Evolutionary conservation across 2,329 filamentous ascomycete genomes (phyloP).

Genomic region (Verruconis gallopava): DNA sequence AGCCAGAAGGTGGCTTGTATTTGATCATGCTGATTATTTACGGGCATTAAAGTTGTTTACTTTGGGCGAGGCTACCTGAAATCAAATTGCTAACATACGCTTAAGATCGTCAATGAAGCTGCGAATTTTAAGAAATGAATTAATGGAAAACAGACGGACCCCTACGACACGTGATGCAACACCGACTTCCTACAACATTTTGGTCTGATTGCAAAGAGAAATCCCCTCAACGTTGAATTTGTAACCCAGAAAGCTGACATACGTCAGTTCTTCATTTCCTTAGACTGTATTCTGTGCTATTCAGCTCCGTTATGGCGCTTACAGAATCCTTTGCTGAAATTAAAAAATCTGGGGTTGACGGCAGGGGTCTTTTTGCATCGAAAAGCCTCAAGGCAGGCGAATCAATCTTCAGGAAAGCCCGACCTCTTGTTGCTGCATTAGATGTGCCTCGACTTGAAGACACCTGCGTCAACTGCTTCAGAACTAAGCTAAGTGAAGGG

Average conservation of each 20-base stretch:
- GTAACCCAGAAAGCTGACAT: no score
- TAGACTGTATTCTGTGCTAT: no score
- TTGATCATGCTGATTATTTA: constrained; percentile 36
- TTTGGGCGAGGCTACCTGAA: constrained; percentile 6
- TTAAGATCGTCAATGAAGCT: no score
- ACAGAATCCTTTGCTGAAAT: background rate
- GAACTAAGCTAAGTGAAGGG: constrained; percentile 24
- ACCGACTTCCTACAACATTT: no score
- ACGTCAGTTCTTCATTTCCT: no score
- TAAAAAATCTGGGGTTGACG: background rate
- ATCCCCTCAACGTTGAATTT: no score
- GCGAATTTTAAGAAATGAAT: no score
- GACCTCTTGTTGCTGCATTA: constrained; percentile 41
- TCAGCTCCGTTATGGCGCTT: no score
- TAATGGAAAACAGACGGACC: no score
- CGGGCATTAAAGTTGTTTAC: constrained; percentile 36
- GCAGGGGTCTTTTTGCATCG: constrained; percentile 39
- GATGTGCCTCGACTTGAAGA: constrained; percentile 39
- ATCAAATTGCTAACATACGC: background rate
- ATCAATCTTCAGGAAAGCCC: constrained; percentile 34
- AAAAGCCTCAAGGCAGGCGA: constrained; percentile 35
- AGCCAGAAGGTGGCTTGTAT: constrained; percentile 29
- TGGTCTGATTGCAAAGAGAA: no score
- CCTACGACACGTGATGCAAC: no score
- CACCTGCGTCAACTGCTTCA: constrained; percentile 46